Percentiles rank a stretch among this genome's conserved stretches.
Conservation (phyloP, 2,329 filamentous ascomycete species). For the Trichoderma hamatum region DNA sequence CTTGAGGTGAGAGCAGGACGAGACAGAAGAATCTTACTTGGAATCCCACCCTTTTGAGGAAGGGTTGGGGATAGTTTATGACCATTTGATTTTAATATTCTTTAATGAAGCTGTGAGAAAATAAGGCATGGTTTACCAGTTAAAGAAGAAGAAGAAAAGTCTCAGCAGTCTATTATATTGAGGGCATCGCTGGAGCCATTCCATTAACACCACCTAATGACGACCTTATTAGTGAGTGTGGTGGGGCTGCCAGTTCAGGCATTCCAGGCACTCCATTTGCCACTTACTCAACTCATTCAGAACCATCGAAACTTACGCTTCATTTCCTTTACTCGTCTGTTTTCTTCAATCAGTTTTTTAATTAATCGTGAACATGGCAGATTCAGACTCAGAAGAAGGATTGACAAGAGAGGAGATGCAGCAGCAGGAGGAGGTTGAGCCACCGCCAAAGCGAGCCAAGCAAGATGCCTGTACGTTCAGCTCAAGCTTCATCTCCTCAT, state of each 20-base stretch:
- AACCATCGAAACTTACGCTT: not conserved
- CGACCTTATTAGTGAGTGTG: not conserved
- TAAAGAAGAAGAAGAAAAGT: not conserved
- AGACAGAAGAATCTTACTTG: not conserved
- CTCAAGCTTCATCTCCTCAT: not conserved
- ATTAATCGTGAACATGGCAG: not conserved
- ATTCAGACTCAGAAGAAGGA: conserved; percentile 44
- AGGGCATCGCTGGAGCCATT: conserved; percentile 6
- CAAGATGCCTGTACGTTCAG: conserved; percentile 48
- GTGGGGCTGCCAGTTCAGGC: conserved; percentile 18
- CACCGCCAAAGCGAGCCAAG: conserved; percentile 29
- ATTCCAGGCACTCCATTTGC: not conserved
- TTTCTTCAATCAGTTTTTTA: not conserved
- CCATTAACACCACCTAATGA: not conserved
- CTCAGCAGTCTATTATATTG: not conserved
- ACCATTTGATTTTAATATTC: not conserved
- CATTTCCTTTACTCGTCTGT: not conserved
- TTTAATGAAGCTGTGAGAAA: not conserved
- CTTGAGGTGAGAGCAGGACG: conserved; percentile 38
- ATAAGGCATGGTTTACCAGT: not conserved
- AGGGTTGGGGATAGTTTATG: not conserved
- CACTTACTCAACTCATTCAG: not conserved
- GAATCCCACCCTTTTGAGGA: not conserved
- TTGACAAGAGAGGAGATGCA: conserved; percentile 48
- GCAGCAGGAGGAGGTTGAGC: conserved; percentile 37